Conservation (phyloP, 1,284 basidiomycete species). For the Puccinia triticina region DNA sequence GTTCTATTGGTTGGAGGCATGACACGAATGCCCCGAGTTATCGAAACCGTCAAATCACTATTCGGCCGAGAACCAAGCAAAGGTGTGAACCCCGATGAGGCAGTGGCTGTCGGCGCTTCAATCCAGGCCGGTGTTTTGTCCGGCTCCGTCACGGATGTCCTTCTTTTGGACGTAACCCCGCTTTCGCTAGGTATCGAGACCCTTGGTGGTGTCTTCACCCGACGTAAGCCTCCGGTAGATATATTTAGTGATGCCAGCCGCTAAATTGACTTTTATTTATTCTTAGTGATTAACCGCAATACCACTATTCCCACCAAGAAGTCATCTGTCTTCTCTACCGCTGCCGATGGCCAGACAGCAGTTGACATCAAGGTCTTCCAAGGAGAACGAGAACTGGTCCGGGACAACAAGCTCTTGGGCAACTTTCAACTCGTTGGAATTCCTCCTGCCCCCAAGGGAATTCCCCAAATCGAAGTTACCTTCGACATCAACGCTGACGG, state of each 20-base stretch:
- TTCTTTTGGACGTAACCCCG: slow-evolving; percentile 93
- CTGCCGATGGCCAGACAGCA: slow-evolving; percentile 78
- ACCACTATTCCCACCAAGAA: slow-evolving; percentile 99
- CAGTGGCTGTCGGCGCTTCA: slow-evolving; percentile 87
- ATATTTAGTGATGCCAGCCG: no score
- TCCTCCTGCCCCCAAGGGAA: slow-evolving; percentile 95
- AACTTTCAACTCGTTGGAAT: slow-evolving; percentile 99
- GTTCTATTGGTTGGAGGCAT: slow-evolving; percentile 98
- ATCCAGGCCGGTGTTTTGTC: slow-evolving; percentile 95
- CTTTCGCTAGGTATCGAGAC: slow-evolving; percentile 88
- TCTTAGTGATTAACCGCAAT: slow-evolving; percentile 72
- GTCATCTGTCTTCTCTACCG: slow-evolving; percentile 97
- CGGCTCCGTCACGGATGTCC: slow-evolving; percentile 93
- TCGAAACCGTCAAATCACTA: slow-evolving; percentile 85
- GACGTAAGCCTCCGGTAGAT: slow-evolving; percentile 57
- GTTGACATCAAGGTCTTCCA: slow-evolving; percentile 83
- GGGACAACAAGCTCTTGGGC: slow-evolving; percentile 98
- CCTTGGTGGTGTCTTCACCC: slow-evolving; percentile 96
- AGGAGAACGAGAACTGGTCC: slow-evolving; percentile 94
- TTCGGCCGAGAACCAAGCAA: slow-evolving; percentile 95
- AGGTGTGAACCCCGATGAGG: slow-evolving; percentile 97
- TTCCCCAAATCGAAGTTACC: slow-evolving; percentile 97
- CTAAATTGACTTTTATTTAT: slow-evolving; percentile 63
- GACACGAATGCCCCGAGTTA: slow-evolving; percentile 94
- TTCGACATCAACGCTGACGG: slow-evolving; percentile 98